Evolutionary conservation across 345 rosid genomes (phyloP).

Genomic region (Dovyalis caffra): DNA sequence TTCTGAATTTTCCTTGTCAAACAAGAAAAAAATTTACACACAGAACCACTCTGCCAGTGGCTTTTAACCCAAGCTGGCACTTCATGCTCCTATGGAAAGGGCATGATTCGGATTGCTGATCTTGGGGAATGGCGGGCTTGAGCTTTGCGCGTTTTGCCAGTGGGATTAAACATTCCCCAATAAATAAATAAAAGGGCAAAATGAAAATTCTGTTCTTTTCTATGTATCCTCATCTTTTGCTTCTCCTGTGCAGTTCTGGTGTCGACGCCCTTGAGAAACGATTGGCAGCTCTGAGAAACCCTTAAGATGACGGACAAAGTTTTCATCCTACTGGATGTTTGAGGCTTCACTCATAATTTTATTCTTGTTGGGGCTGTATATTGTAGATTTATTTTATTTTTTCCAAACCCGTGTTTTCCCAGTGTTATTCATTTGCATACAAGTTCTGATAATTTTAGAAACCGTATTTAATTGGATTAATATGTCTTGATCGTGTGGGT

Average conservation of each 20-base stretch:
- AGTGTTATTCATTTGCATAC: not conserved
- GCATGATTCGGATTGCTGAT: not conserved
- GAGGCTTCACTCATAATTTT: not conserved
- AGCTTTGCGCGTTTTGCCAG: not conserved
- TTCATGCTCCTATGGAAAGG: not conserved
- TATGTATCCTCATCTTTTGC: not conserved
- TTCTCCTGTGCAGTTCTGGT: constrained; percentile 55
- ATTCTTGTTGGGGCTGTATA: not conserved
- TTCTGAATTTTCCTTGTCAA: not conserved
- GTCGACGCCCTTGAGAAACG: constrained; percentile 79
- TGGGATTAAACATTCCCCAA: not conserved
- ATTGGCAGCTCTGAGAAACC: constrained; percentile 82
- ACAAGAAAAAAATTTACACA: not conserved
- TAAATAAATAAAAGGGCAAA: not conserved
- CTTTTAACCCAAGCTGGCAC: not conserved
- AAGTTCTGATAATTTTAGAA: not conserved
- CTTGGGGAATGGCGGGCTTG: not conserved
- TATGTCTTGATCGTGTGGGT: not conserved
- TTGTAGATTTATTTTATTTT: constrained; percentile 12
- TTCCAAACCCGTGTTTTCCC: not conserved
- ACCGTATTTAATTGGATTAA: not conserved
- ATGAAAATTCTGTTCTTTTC: not conserved
- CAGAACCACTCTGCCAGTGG: not conserved
- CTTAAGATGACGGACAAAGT: constrained; percentile 21
- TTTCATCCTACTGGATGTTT: not conserved